Base-by-base conservation (phyloP, 768 basidiomycete genomes). In the Tephrocybe sp. region DNA sequence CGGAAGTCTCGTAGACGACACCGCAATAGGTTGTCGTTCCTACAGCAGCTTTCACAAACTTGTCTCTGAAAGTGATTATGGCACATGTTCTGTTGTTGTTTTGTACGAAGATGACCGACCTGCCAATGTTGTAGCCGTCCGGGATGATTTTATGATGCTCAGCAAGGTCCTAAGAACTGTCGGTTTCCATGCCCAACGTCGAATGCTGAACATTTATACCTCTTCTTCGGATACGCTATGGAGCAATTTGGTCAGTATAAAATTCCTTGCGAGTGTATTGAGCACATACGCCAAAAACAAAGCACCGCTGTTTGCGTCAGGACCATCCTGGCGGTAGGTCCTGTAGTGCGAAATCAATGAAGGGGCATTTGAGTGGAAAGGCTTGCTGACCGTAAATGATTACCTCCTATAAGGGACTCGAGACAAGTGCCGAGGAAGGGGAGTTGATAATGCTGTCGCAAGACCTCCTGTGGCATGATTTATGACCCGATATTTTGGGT, bases 361-460 rank as follows among this genome's bases (percentile, higher is more conserved):
- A 25, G 15, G 22, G 19, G 9, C 6, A 6, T 18, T 18, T 18
- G 18, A 5, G 19, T 34, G 33, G 8, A n/a, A 22, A 6, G 25
- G 3, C 51, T 45, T 23, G 45, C 49, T 16, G 79, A 87, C 44
- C 86, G 74, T 52, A 86, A 67, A 59, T 88, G 86, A 57, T 81
- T 74, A 7, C 88, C 88, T 4, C 88, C 88, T 30, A 82, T 57
- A 39, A 88, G 70, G 10, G 79, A 80, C 61, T 91, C 86, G 45
- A 77, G 55, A 61, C 88, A 90, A 4, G 86, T 84, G 0, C 88
- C 88, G 18, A 87, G 58, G n/a, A 77, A 69, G 1, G 76, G 76
- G 54, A 88, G 74, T 3, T 76, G 76, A 58, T 79, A 91, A 55
- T 88, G 76, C 72, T 79, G 82, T 27, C 88, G 72, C 4, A 89